Conservation (phyloP, 2,329 filamentous ascomycete species). For the Diaporthe nobilis region DNA sequence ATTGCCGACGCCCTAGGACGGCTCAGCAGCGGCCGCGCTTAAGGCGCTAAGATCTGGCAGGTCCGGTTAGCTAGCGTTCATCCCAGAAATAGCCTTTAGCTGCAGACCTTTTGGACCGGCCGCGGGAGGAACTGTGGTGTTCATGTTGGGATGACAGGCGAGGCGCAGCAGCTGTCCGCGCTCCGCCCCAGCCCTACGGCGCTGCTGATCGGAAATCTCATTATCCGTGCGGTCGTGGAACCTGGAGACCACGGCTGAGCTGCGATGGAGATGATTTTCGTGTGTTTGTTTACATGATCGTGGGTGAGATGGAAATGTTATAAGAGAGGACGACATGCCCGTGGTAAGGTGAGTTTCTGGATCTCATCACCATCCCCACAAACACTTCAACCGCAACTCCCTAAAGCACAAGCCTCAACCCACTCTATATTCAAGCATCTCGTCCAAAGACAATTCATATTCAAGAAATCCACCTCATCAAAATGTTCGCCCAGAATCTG, state of each 20-base stretch:
- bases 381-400: neutral
- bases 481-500: slow-evolving; percentile 53
- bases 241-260: neutral
- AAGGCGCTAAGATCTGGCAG: slow-evolving; percentile 20
- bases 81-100: slow-evolving; percentile 17
- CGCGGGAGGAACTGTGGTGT: neutral
- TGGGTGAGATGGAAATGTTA: neutral
- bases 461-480: neutral
- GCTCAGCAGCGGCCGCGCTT: slow-evolving; percentile 38
- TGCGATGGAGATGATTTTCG: neutral
- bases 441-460: too few relatives aligned
- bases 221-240: neutral
- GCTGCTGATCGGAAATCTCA: slow-evolving; percentile 18
- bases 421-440: neutral
- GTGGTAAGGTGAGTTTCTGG: neutral
- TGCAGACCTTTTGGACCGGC: neutral
- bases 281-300: slow-evolving; percentile 7
- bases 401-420: neutral
- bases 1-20: neutral
- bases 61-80: neutral
- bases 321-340: slow-evolving; percentile 13
- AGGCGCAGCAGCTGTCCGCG: slow-evolving; percentile 28
- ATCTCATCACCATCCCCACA: slow-evolving; percentile 10
- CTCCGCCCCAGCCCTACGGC: slow-evolving; percentile 23
- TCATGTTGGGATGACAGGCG: slow-evolving; percentile 1